Base-by-base conservation (phyloP, 495 filamentous ascomycete genomes). In the Darksidea phi region DNA sequence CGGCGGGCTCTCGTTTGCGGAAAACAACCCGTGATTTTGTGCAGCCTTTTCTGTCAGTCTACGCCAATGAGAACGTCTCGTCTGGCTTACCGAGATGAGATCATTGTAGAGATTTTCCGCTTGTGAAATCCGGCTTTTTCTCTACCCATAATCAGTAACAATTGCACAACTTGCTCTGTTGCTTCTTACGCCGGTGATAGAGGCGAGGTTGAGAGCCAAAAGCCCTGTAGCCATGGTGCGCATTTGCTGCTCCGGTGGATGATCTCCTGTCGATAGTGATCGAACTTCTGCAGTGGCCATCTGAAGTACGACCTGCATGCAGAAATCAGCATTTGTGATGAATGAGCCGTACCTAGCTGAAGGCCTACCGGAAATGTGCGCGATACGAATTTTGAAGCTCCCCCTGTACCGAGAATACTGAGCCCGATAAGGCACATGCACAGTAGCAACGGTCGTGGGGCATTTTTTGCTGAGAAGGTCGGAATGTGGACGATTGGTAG, bases 381-480 rank as follows among this genome's bases (percentile, higher is more conserved):
- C 21, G 71, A 71, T 7, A 82, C 79, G 67, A 80, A 82, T 32
- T 63, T 73, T 0, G 77, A 74, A 0, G 78, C 77, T 10, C 78
- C 79, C 41, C 77, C 77, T 2, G 78, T 82, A 6, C 76, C 77
- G 45, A 82, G 53, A 52, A 81, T 69, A 46, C 77, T 74, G 72
- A 82, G 77, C 1, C 79, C 79, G 52, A 81, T 78, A 1, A 81
- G 75, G 57, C 77, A 80, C 79, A 82, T 82, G 18, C 74, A 70
- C 48, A 79, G 77, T 6, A 82, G 61, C 2, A 81, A 51, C 7
- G 77, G 71, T 26, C 65, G 70, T 17, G 70, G 73, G 5, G 75
- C 74, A 34, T 73, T 77, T 56, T 75, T 79, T 0, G 79, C 78
- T 18, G 73, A 77, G 58, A 81, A 82, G 0, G 79, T 79, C 6